Percentiles rank a stretch among this genome's conserved stretches.
Conservation (phyloP, 2,329 filamentous ascomycete species). For the Acrocalymma vagum region DNA sequence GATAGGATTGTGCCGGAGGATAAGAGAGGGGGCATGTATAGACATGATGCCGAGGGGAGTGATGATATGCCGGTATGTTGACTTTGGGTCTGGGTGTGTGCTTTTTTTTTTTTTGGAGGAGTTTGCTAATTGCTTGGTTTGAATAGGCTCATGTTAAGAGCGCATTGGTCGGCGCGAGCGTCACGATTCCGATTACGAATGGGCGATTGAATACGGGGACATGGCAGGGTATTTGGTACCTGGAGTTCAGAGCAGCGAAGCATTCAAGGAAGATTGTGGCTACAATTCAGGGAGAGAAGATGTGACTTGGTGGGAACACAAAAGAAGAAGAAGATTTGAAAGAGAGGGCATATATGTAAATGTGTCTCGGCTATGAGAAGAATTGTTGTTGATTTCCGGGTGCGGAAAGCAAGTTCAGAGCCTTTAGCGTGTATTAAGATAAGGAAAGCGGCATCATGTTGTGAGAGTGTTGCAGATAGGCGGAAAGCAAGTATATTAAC, state of each 20-base stretch:
- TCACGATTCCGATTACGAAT: slow-evolving; percentile 90
- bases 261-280: slow-evolving; percentile 86
- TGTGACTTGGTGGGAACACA: slow-evolving; percentile 34
- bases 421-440: no score
- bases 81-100: neutral
- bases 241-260: slow-evolving; percentile 82
- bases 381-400: no score
- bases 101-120: slow-evolving; percentile 2
- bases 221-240: slow-evolving; percentile 94
- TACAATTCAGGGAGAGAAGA: slow-evolving; percentile 89
- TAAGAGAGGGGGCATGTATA: slow-evolving; percentile 69
- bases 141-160: slow-evolving; percentile 88
- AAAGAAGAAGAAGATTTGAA: neutral
- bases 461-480: no score
- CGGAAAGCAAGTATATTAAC: no score
- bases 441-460: no score
- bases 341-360: no score
- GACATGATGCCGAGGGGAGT: slow-evolving; percentile 83
- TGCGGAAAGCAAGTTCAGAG: no score
- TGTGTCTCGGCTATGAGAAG: no score
- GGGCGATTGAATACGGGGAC: slow-evolving; percentile 76
- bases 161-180: slow-evolving; percentile 84
- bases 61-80: slow-evolving; percentile 89
- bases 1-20: slow-evolving; percentile 91
- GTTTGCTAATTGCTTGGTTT: slow-evolving; percentile 7